Evolutionary conservation across 2,329 filamentous ascomycete species (phyloP).

Genomic region (Fusarium papillatum): DNA sequence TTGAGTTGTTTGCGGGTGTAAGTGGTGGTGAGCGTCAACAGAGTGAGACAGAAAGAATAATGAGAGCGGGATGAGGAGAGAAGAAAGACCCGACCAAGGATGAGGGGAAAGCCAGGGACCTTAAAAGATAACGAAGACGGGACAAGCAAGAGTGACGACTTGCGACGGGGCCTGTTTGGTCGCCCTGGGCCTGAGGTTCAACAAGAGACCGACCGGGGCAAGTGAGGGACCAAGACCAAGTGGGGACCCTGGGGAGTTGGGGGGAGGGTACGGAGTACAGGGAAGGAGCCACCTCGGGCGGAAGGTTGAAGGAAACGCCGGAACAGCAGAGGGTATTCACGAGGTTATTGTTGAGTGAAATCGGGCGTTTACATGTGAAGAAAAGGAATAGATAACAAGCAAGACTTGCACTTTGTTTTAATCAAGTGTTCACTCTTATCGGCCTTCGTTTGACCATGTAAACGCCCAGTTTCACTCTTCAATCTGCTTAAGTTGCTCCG

Average conservation of each 20-base stretch:
- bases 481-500: not conserved
- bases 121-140: constrained; percentile 22
- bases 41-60: constrained; percentile 1
- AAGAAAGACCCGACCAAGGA: constrained; percentile 10
- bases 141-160: constrained; percentile 27
- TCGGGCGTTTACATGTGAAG: not conserved
- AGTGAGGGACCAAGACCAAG: constrained; percentile 30
- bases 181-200: constrained; percentile 24
- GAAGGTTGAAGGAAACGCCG: not conserved
- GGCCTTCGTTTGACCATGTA: not conserved
- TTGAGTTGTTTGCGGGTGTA: constrained; percentile 13
- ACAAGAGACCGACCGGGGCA: constrained; percentile 17
- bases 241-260: constrained; percentile 33
- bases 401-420: not conserved
- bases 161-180: constrained; percentile 28
- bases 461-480: not conserved
- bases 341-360: not conserved
- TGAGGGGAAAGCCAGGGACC: constrained; percentile 29
- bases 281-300: constrained; percentile 2
- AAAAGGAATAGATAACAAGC: not conserved
- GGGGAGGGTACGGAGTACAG: constrained; percentile 19
- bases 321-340: constrained; percentile 3
- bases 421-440: not conserved
- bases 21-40: not conserved
- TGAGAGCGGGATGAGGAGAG: constrained; percentile 8